Conservation (phyloP, 139 green algal species). For the Spirogloea muscicola region DNA sequence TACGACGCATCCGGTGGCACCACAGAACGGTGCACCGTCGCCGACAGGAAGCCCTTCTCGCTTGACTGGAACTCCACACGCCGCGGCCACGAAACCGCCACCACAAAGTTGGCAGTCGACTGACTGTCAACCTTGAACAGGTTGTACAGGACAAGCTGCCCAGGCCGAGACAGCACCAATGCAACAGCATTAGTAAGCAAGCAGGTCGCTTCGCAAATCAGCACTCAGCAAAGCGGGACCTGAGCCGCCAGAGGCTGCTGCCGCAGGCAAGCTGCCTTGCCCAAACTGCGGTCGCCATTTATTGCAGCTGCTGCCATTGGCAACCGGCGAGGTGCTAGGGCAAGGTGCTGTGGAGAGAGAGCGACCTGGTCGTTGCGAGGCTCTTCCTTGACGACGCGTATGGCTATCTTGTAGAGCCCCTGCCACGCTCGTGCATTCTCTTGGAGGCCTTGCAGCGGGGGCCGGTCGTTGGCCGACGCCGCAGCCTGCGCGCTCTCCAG, state of each 20-base stretch:
- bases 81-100: not conserved
- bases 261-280: too few relatives aligned
- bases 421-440: not conserved
- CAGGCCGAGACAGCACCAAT: too few relatives aligned
- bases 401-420: not conserved
- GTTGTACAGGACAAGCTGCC: constrained; percentile 1
- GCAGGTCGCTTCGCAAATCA: too few relatives aligned
- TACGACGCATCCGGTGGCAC: too few relatives aligned
- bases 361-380: too few relatives aligned
- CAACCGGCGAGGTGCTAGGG: too few relatives aligned
- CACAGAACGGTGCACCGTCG: not conserved
- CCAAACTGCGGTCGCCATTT: too few relatives aligned
- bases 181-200: too few relatives aligned
- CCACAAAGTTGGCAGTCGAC: constrained; percentile 2
- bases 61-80: constrained; percentile 3
- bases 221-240: too few relatives aligned
- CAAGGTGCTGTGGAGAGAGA: too few relatives aligned
- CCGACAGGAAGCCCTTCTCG: not conserved
- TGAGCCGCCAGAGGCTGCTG: too few relatives aligned
- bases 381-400: not conserved
- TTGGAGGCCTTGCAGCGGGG: not conserved
- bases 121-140: not conserved
- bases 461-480: not conserved
- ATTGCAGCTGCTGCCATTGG: too few relatives aligned
- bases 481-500: not conserved